Evolutionary conservation across 768 basidiomycete species (phyloP).

Genomic region (Lentinula sp.): DNA sequence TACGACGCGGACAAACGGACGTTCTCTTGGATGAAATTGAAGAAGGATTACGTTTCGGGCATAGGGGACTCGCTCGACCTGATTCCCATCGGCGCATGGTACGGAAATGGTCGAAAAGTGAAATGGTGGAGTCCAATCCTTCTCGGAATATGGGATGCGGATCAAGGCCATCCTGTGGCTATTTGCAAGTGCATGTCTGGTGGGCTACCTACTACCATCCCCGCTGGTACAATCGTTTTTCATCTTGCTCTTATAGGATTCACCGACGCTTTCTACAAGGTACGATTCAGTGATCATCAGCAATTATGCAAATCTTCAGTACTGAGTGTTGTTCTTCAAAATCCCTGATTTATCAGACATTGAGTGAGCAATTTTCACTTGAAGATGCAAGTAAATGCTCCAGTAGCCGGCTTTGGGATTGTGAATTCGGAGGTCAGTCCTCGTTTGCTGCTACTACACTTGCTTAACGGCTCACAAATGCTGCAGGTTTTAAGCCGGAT

Average conservation of each 20-base stretch:
- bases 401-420: constrained; percentile 47
- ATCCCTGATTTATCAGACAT: constrained; percentile 33
- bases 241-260: constrained; percentile 44
- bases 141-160: constrained; percentile 67
- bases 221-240: background rate
- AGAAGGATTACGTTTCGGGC: constrained; percentile 85
- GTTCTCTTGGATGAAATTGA: constrained; percentile 85
- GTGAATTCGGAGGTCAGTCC: constrained; percentile 54
- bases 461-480: background rate
- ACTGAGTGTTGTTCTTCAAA: background rate
- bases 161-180: constrained; percentile 58
- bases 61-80: constrained; percentile 73
- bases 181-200: constrained; percentile 91
- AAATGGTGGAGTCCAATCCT: constrained; percentile 92
- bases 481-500: constrained; percentile 52
- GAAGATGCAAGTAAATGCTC: constrained; percentile 52
- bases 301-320: too few species aligned
- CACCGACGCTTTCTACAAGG: constrained; percentile 78
- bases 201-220: constrained; percentile 19
- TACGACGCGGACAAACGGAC: constrained; percentile 90
- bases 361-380: constrained; percentile 59
- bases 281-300: constrained; percentile 13
- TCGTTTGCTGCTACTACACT: background rate
- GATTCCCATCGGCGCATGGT: constrained; percentile 78
- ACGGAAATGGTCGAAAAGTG: constrained; percentile 85